Evolutionary conservation across 495 filamentous ascomycete species (phyloP), one percentile per base, ranked within the genome.

Genomic region (Penicillium ochrochloron): DNA sequence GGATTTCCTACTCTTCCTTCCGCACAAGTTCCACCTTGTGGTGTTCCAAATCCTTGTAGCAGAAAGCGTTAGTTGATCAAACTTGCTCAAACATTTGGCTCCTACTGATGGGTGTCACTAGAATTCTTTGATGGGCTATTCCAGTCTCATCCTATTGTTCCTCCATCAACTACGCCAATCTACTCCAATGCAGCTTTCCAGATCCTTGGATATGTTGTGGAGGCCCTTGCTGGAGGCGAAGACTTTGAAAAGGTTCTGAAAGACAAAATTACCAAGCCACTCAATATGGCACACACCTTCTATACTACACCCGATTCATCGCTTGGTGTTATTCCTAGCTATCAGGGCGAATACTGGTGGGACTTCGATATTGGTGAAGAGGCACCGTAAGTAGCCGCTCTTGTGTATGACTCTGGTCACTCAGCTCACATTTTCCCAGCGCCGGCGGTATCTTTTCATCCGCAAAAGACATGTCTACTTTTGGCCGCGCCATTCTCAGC

Each of bases 171-270:
- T 12, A 84, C 81, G 0, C 82, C 86, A 0, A 78, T 81, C 8
- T 90, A 89, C 68, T 88, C 86, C 8, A 89, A 89, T 68, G 80
- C 82, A 5, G 86, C 78, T 5, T 89, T 79, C 64, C 80, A 83
- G 62, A 76, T 89, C 57, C 73, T 89, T 5, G 81, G 76, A 0
- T 87, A 87, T 63, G 84, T 79, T 1, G 71, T 89, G 61, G 84
- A 88, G 39, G 50, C 62, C 15, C 59, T 75, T 1, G 56, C 57
- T 0, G 55, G 48, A 7, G 19, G 19, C 11, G 29, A 55, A 10
- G 15, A 31, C 4, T 74, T 48, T 39, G 37, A 66, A n/a, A 41
- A 61, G 1, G 29, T 73, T 1, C 33, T 76, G 10, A 1, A 63
- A 11, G 71, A 65, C n/a, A 41, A 66, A 19, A 31, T 87, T 39